Evolutionary conservation across 176 grass and related monocot species (phyloP), one percentile per base, ranked within the genome.

Genomic region (Zoysia japonica): DNA sequence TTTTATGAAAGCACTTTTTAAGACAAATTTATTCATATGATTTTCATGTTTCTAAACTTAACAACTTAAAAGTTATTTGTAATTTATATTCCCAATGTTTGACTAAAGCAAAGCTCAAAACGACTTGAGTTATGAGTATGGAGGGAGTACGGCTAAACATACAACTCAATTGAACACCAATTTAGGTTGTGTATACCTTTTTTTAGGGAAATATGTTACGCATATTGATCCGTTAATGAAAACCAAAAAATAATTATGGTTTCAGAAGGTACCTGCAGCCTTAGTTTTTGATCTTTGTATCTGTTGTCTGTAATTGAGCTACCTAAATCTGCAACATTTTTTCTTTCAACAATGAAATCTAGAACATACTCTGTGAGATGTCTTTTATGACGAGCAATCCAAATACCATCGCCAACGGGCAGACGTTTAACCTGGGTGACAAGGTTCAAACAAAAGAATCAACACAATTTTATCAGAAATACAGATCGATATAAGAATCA

Each of bases 261-360:
- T 43, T 64, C 56, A 65, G 71, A 76, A 70, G 47, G 50, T 84
- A 94, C 94, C 94, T 92, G 84, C 54, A 97, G 67, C 62, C 89
- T 97, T 68, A 94, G 69, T 85, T 97, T 97, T 81, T 97, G 94
- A 85, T 88, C 89, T 90, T 39, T 97, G 73, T 97, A 97, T 85
- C 91, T 85, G 79, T 94, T 97, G 52, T 94, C 94, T 73, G 49
- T 80, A 71, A 94, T 92, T 51, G 94, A 97, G 70, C 77, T 71
- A 85, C 67, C 80, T 62, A 97, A 88, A 76, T 97, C 94, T 35
- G 38, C 56, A 70, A 94, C 83, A 64, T 77, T 90, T 90, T 97
- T 94, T 50, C 91, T 94, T 94, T 97, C 91, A 87, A 97, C 83
- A 84, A 97, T 88, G 55, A 97, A 94, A 82, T 97, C 94, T 80